A percentile compares a stretch with the other conserved stretches of the same genome.
phyloP scores from a whole-genome alignment of 345 rosid genomes.

The Murraya paniculata region DNA sequence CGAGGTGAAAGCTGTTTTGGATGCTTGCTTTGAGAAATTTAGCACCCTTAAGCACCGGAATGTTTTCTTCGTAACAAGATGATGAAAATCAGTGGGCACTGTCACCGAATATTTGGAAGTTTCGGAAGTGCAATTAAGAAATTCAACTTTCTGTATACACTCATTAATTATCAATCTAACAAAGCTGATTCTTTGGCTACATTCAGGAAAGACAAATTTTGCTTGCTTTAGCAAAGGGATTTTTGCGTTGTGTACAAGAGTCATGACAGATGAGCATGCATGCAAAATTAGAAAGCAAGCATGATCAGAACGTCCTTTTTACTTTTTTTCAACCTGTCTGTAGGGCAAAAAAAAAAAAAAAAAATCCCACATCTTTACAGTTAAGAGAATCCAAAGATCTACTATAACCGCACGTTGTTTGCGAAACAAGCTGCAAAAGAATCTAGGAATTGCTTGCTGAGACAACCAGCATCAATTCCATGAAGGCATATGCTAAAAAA shows the following conservation, averaged over 20 bases:
- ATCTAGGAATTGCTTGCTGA: neutral
- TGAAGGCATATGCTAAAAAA: neutral
- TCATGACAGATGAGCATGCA: no score
- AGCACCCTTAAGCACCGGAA: neutral
- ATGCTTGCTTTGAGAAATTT: neutral
- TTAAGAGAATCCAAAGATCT: neutral
- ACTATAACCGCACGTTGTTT: neutral
- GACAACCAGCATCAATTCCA: neutral
- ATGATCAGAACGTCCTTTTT: neutral
- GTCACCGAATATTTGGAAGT: neutral
- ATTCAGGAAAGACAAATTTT: no score
- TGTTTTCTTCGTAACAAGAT: neutral
- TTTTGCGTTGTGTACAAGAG: no score
- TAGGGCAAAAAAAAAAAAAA: no score
- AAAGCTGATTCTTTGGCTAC: no score
- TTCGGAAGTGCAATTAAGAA: no score
- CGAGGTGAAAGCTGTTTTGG: neutral
- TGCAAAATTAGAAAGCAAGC: no score
- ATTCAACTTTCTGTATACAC: no score
- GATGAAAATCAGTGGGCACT: neutral
- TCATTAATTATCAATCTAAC: no score
- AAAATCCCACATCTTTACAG: neutral
- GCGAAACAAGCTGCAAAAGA: neutral
- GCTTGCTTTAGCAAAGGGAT: no score
- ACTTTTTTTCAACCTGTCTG: no score